Percentiles rank a stretch among this genome's conserved stretches.
These are phyloP conservation scores for Trypanosomatidae sp. DNA, from an alignment of 208 protist species.

Conservation along the genomic window DNA sequence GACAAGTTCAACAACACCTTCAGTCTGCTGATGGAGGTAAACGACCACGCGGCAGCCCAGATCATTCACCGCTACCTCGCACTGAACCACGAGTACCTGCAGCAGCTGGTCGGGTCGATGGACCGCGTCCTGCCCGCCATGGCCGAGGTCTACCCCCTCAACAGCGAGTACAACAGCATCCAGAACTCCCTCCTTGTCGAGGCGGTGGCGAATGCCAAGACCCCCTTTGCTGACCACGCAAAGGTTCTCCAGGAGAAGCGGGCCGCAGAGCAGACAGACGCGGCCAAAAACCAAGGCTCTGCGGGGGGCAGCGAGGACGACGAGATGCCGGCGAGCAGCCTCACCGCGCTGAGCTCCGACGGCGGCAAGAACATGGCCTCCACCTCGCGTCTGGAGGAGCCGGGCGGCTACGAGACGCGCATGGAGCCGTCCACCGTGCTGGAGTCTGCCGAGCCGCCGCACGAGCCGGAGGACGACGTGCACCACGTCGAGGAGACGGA, in stretches of 20 bases:
- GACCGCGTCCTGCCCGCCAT: conserved; percentile 52
- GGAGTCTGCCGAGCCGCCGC: conserved; percentile 15
- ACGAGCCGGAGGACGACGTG: conserved; percentile 9
- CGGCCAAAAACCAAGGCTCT: too few species aligned
- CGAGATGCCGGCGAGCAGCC: conserved; percentile 5
- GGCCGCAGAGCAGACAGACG: background rate
- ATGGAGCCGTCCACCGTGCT: conserved; percentile 3
- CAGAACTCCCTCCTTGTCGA: conserved; percentile 59
- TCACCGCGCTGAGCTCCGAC: conserved; percentile 15
- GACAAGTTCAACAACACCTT: conserved; percentile 56
- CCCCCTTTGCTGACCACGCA: conserved; percentile 40
- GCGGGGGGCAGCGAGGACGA: too few species aligned
- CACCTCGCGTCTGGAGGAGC: conserved; percentile 16
- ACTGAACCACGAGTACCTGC: conserved; percentile 62
- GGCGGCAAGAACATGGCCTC: background rate
- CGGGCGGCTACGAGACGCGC: conserved; percentile 13
- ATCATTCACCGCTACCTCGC: conserved; percentile 67
- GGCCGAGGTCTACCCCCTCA: conserved; percentile 56
- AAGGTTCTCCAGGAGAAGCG: too few species aligned
- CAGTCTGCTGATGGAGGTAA: conserved; percentile 63
- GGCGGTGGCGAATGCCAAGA: conserved; percentile 38
- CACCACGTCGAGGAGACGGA: conserved; percentile 11
- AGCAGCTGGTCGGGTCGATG: conserved; percentile 42
- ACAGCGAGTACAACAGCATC: conserved; percentile 57
- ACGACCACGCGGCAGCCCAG: conserved; percentile 63